phyloP scores from a whole-genome alignment of 2,329 filamentous ascomycete genomes.

The Trichoderma cornu-damae region DNA sequence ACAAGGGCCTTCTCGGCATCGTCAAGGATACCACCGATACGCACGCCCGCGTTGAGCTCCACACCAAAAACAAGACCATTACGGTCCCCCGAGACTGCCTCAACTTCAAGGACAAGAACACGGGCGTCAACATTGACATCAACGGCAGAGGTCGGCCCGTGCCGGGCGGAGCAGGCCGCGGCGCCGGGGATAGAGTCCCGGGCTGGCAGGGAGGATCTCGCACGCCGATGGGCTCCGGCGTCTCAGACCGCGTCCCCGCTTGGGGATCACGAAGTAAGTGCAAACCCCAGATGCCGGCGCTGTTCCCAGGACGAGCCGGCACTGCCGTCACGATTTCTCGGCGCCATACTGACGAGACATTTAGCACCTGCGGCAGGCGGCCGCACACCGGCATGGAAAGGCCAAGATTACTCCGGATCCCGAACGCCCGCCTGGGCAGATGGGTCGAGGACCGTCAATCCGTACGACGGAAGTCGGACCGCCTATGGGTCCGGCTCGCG shows the following conservation, averaged over 20 bases:
- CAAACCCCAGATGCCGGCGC: not conserved
- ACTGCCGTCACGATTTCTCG: not conserved
- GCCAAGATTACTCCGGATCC: conserved; percentile 47
- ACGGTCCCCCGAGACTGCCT: conserved; percentile 76
- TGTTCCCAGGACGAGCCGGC: too few species aligned
- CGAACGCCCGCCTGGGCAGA: conserved; percentile 68
- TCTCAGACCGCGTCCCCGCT: conserved; percentile 67
- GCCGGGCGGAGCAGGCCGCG: conserved; percentile 41
- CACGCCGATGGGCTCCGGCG: conserved; percentile 58
- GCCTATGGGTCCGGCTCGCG: conserved; percentile 70
- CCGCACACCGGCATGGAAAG: conserved; percentile 60
- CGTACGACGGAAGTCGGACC: conserved; percentile 69
- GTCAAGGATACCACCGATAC: conserved; percentile 91
- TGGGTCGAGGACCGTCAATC: conserved; percentile 62
- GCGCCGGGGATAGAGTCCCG: conserved; percentile 42
- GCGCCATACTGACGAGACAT: conserved; percentile 29
- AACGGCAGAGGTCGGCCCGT: conserved; percentile 42
- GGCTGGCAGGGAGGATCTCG: conserved; percentile 62
- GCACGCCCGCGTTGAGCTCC: conserved; percentile 82
- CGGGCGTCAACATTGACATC: conserved; percentile 72
- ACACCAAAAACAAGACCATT: conserved; percentile 89
- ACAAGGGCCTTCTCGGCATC: conserved; percentile 90
- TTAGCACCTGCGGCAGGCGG: conserved; percentile 52
- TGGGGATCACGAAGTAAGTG: conserved; percentile 67
- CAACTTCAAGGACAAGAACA: conserved; percentile 79